Conservation (phyloP, 805 yeast genomes). For the Wickerhamomyces rabaulensis region DNA sequence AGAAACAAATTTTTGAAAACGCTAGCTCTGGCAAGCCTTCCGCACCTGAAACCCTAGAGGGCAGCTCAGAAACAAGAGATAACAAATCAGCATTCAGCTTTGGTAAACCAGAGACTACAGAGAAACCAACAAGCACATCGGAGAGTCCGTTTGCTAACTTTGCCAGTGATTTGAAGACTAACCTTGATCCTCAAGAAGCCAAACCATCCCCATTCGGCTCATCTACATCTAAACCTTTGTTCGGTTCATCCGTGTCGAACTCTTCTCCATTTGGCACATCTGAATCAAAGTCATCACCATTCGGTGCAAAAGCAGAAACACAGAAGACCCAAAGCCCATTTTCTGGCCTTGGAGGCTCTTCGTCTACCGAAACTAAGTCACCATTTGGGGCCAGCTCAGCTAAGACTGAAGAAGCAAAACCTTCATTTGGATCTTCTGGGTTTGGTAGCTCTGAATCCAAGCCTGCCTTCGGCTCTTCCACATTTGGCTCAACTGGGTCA, state of each 20-base stretch:
- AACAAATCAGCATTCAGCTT: background rate
- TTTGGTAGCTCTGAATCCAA: background rate
- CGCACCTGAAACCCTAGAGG: background rate
- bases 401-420: background rate
- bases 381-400: background rate
- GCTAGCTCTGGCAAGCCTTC: background rate
- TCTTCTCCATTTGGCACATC: background rate
- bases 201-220: background rate
- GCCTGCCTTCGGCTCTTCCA: conserved; percentile 1
- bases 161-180: background rate
- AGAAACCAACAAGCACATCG: background rate
- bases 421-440: conserved; percentile 3
- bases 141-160: background rate
- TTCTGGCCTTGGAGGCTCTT: background rate
- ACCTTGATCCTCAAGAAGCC: background rate
- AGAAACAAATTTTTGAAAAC: background rate
- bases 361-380: background rate
- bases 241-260: no score
- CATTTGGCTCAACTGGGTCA: background rate
- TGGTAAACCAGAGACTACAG: no score
- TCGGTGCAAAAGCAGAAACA: background rate
- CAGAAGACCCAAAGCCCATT: background rate
- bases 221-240: background rate
- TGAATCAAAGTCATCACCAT: background rate
- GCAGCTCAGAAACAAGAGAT: background rate